These are phyloP conservation scores for Ceratobasidium sp. DNA, from an alignment of 1,284 basidiomycete species.

Conservation along the genomic window DNA sequence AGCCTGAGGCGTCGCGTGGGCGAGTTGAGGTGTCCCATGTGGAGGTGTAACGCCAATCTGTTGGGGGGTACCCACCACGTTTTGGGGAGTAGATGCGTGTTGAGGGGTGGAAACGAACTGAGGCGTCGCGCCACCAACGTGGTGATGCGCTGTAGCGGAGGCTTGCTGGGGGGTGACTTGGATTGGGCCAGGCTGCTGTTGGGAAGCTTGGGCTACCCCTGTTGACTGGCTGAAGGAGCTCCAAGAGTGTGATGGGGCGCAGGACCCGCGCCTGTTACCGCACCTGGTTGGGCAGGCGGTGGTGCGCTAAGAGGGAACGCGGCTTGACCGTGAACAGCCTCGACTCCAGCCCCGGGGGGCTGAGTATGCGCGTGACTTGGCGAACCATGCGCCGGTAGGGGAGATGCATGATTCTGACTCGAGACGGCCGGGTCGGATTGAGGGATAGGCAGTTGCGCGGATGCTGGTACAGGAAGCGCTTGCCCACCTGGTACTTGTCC, in stretches of 20 bases:
- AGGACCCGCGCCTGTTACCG: no score
- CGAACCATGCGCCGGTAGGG: neutral
- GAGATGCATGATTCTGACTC: neutral
- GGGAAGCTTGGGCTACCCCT: neutral
- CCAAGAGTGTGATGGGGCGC: no score
- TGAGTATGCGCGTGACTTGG: neutral
- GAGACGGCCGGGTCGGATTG: neutral
- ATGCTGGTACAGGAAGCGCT: neutral
- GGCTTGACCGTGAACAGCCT: neutral
- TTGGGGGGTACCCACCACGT: slow-evolving; percentile 11
- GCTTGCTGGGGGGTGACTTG: neutral
- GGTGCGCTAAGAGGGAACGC: neutral
- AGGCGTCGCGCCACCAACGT: neutral
- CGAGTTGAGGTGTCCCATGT: slow-evolving; percentile 20
- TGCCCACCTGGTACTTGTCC: neutral
- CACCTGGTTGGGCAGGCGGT: neutral
- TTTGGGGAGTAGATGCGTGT: neutral
- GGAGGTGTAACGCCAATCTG: neutral
- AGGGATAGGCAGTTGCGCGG: neutral
- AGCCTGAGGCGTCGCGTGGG: slow-evolving; percentile 8
- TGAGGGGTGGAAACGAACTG: neutral
- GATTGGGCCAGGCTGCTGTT: neutral
- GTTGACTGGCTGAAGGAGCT: neutral
- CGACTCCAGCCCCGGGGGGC: no score
- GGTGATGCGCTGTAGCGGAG: neutral